phyloP scores from a whole-genome alignment of 1,284 basidiomycete genomes.

The Tetrapyrgos nigripes region DNA sequence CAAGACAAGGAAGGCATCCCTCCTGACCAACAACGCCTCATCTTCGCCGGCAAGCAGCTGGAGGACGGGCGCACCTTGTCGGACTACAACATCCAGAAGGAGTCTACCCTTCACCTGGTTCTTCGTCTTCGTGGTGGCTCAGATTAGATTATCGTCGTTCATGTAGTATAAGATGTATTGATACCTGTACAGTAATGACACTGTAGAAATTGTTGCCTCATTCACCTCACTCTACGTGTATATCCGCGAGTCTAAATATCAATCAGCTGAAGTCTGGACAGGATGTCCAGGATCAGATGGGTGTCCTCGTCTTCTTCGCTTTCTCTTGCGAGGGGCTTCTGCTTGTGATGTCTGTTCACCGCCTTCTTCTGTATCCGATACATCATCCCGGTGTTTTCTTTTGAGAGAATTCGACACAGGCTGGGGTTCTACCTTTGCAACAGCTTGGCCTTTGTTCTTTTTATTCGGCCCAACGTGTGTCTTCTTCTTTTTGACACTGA shows the following conservation, averaged over 20 bases:
- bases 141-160: conserved; percentile 31
- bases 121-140: conserved; percentile 79
- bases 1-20: too few relatives aligned
- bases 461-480: conserved; percentile 31
- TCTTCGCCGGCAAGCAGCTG: too few relatives aligned
- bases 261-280: too few relatives aligned
- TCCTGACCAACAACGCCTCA: too few relatives aligned
- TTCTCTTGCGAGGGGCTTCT: background rate
- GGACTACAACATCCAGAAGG: conserved; percentile 81
- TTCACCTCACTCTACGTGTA: background rate
- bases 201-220: conserved; percentile 39
- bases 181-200: conserved; percentile 28
- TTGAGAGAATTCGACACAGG: background rate
- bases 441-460: background rate
- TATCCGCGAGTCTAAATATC: background rate
- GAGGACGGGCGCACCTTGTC: too few relatives aligned
- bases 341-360: background rate
- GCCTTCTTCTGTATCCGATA: background rate
- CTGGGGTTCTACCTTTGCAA: background rate
- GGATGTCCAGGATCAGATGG: background rate
- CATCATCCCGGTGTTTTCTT: background rate
- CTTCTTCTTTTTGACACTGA: conserved; percentile 95
- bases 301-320: conserved; percentile 24
- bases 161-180: background rate
- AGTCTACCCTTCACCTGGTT: conserved; percentile 64